These are phyloP conservation scores for Elaeagnus macrophylla DNA, from an alignment of 306 rosid species.

Conservation along the genomic window DNA sequence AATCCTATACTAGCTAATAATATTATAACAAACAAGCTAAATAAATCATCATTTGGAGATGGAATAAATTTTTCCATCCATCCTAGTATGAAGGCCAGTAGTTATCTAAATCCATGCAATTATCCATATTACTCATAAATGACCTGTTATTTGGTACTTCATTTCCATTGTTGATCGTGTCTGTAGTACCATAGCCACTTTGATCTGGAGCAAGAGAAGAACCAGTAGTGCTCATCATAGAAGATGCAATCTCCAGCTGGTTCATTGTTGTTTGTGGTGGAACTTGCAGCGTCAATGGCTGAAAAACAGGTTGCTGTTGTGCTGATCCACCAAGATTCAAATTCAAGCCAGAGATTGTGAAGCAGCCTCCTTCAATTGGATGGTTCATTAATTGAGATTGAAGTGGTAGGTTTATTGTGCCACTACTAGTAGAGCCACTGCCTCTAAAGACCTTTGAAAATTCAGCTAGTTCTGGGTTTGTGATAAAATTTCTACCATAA, in stretches of 20 bases:
- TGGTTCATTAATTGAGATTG: conserved; percentile 33
- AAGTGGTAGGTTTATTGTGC: conserved; percentile 30
- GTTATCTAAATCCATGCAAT: conserved; percentile 67
- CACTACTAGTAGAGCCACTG: conserved; percentile 16
- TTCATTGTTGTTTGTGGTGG: conserved; percentile 12
- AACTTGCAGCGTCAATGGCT: conserved; percentile 24
- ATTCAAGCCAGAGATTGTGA: conserved; percentile 61
- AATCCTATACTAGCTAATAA: no score
- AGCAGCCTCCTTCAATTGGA: conserved; percentile 37
- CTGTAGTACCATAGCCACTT: conserved; percentile 35
- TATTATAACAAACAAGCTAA: not conserved
- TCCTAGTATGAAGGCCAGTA: conserved; percentile 65
- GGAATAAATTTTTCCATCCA: not conserved
- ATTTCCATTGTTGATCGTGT: conserved; percentile 34
- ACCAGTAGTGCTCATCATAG: conserved; percentile 16
- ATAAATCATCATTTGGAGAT: not conserved
- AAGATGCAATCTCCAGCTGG: conserved; percentile 28
- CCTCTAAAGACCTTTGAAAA: conserved; percentile 45
- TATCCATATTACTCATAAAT: conserved; percentile 46
- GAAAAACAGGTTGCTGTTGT: conserved; percentile 25
- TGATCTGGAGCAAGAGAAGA: conserved; percentile 22
- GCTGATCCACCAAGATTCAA: conserved; percentile 43
- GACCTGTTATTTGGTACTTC: conserved; percentile 28
- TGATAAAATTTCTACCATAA: conserved; percentile 48
- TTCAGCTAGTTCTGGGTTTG: conserved; percentile 49